Base-by-base conservation (phyloP, 2,329 filamentous ascomycete genomes). In the Cladophialophora exuberans region DNA sequence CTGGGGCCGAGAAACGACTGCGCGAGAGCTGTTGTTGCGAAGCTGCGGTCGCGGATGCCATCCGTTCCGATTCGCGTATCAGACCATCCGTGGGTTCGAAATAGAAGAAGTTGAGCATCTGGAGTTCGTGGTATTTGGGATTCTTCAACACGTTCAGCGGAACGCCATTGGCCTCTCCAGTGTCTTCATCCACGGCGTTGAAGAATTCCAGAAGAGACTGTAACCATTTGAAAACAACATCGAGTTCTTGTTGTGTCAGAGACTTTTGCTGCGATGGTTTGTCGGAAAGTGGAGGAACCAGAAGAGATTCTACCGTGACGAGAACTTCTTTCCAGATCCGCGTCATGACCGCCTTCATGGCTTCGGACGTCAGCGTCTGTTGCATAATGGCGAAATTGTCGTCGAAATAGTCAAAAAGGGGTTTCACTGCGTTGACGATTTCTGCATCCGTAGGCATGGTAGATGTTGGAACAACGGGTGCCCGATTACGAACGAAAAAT, bases 381-480 rank as follows among this genome's bases (percentile, higher is more conserved):
- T 97, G 97, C 92, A 99, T 96, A 64, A 97, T 96, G 56, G 91
- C 90, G 72, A 99, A 99, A 67, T 99, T 99, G 70, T 97, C 93
- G 69, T 99, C 90, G 69, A 99, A 99, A 71, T 99, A 99, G 50
- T 85, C 83, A 69, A 97, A 94, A 1, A 99, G 80, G 3, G 91
- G 88, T 64, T 88, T 86, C 10, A 99, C 77, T 0, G 90, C 90
- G 63, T 87, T 87, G 62, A 90, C 87, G 17, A 96, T 81, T 56
- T 97, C 90, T 5, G 80, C 80, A 26, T 83, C 82, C 0, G 89
- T 87, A 7, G 87, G 78, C 1, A 80, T 79, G 43, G 84, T 79
- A 7, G 74, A 62, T 11, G 77, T 70, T 11, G 53, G 48, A 13
- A 28, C 52, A n/a, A 76, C 69, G 2, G 63, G 57, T 39, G 57